These are phyloP conservation scores for Daucus carota DNA, from an alignment of 129 eudicot species.

Conservation along the genomic window DNA sequence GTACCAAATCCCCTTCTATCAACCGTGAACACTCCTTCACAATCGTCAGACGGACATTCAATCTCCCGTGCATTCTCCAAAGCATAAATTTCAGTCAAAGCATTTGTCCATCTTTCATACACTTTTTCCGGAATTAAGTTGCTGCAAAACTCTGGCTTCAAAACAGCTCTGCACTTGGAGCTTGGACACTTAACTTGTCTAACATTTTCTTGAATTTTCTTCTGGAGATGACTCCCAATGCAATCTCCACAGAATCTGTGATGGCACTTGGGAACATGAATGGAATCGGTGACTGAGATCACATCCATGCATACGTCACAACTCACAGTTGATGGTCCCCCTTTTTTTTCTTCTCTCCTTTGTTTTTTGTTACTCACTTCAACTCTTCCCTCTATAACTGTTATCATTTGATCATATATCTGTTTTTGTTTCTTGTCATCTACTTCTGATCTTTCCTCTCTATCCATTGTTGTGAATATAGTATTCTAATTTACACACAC, in stretches of 20 bases:
- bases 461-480: neutral
- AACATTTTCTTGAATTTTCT: constrained; percentile 1
- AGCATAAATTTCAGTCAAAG: neutral
- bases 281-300: neutral
- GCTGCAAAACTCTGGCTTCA: neutral
- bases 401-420: neutral
- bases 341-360: neutral
- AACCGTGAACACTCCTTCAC: neutral
- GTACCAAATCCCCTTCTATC: neutral
- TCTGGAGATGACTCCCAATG: neutral
- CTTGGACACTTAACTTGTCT: neutral
- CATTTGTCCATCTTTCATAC: neutral
- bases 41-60: neutral
- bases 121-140: neutral
- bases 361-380: neutral
- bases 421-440: neutral
- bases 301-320: constrained; percentile 4
- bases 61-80: neutral
- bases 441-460: neutral
- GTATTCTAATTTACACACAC: neutral
- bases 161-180: neutral
- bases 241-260: neutral
- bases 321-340: neutral
- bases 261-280: neutral
- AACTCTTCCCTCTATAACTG: neutral